Percentiles rank a stretch among this genome's conserved stretches.
phyloP scores from a whole-genome alignment of 2,329 filamentous ascomycete genomes.

The Rugonectria rugulosa region DNA sequence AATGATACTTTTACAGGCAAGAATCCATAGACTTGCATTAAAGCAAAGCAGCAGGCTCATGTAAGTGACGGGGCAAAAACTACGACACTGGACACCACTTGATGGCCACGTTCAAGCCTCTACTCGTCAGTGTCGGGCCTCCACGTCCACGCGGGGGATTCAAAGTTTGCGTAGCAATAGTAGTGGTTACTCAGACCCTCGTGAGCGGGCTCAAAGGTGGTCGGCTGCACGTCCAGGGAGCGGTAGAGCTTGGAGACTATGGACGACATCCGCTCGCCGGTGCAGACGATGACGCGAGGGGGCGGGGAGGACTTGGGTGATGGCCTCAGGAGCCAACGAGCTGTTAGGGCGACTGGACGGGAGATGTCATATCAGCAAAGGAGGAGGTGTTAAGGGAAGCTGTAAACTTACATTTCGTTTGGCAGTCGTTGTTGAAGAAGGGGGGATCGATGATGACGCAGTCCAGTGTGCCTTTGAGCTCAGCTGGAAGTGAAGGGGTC shows the following conservation, averaged over 20 bases:
- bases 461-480: constrained; percentile 71
- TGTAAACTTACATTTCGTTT: constrained; percentile 70
- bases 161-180: constrained; percentile 80
- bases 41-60: neutral
- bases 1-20: neutral
- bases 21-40: neutral
- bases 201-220: constrained; percentile 73
- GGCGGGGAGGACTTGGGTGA: constrained; percentile 22
- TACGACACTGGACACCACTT: neutral
- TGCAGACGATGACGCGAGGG: constrained; percentile 69
- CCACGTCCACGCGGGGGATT: constrained; percentile 63
- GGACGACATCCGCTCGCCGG: constrained; percentile 77
- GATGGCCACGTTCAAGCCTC: neutral
- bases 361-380: constrained; percentile 23
- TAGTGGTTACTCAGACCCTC: constrained; percentile 84
- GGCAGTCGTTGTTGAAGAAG: constrained; percentile 81
- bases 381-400: constrained; percentile 1
- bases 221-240: constrained; percentile 67
- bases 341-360: constrained; percentile 73
- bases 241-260: constrained; percentile 73
- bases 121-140: constrained; percentile 17
- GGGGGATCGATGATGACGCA: constrained; percentile 80
- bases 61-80: neutral
- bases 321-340: constrained; percentile 72
- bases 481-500: constrained; percentile 44